A percentile compares a stretch with the other conserved stretches of the same genome.
These are phyloP conservation scores for Podospora appendiculata DNA, from an alignment of 495 filamentous ascomycete genomes.

Conservation along the genomic window DNA sequence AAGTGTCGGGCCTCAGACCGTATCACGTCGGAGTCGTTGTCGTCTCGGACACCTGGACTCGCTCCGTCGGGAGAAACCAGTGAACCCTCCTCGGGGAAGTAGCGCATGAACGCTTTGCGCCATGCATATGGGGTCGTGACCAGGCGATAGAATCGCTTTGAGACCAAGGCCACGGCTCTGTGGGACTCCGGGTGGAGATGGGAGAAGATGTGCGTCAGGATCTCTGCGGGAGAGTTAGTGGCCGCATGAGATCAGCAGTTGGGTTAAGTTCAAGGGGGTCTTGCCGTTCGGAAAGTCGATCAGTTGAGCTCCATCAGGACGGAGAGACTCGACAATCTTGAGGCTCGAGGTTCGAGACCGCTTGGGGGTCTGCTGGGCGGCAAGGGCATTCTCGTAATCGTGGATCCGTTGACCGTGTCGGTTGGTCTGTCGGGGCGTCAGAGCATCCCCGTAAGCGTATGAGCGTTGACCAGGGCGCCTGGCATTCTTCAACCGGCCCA, in stretches of 20 bases:
- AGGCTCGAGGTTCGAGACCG: slow-evolving; percentile 43
- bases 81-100: slow-evolving; percentile 67
- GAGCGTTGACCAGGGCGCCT: neutral
- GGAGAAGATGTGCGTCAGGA: slow-evolving; percentile 85
- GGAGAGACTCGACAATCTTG: slow-evolving; percentile 51
- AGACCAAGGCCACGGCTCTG: slow-evolving; percentile 70
- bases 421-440: neutral
- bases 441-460: too few species aligned
- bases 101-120: slow-evolving; percentile 81
- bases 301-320: slow-evolving; percentile 43
- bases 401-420: slow-evolving; percentile 54
- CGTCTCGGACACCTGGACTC: slow-evolving; percentile 27
- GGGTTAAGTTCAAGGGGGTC: slow-evolving; percentile 12
- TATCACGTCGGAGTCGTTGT: slow-evolving; percentile 51
- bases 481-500: slow-evolving; percentile 34
- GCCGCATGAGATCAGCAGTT: neutral
- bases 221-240: slow-evolving; percentile 48
- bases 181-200: slow-evolving; percentile 77
- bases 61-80: slow-evolving; percentile 24
- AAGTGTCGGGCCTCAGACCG: slow-evolving; percentile 58
- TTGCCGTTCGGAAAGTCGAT: slow-evolving; percentile 75
- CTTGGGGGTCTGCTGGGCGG: slow-evolving; percentile 35
- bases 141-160: slow-evolving; percentile 71
- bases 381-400: slow-evolving; percentile 63
- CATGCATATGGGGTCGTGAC: slow-evolving; percentile 87